Evolutionary conservation across 345 rosid genomes (phyloP).

Genomic region (Geranium rotundifolium): DNA sequence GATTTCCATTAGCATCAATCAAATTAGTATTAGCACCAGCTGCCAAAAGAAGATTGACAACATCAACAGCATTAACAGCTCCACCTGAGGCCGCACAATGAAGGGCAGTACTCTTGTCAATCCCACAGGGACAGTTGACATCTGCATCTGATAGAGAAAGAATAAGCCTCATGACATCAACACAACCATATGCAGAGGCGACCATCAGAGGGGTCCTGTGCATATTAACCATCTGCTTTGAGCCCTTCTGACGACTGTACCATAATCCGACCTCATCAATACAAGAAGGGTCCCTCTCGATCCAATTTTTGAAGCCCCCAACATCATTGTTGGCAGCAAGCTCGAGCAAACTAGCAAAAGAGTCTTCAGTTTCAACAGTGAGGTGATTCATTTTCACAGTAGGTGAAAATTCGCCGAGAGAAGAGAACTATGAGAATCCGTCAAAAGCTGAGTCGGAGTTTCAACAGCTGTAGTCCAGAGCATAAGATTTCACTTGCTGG

Average conservation of each 20-base stretch:
- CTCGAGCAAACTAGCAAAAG: slow-evolving; percentile 83
- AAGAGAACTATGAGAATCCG: not conserved
- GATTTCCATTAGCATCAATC: slow-evolving; percentile 47
- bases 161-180: slow-evolving; percentile 61
- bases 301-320: slow-evolving; percentile 43
- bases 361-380: slow-evolving; percentile 65
- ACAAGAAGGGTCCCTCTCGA: slow-evolving; percentile 51
- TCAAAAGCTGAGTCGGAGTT: too few relatives aligned
- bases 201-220: slow-evolving; percentile 89
- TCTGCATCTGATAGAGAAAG: slow-evolving; percentile 60
- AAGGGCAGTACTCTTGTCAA: slow-evolving; percentile 67
- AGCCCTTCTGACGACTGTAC: slow-evolving; percentile 85
- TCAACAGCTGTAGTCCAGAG: too few relatives aligned
- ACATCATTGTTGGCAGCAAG: slow-evolving; percentile 83
- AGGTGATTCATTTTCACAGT: slow-evolving; percentile 52
- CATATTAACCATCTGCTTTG: slow-evolving; percentile 70
- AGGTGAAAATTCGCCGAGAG: slow-evolving; percentile 10
- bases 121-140: slow-evolving; percentile 58
- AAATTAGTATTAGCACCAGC: slow-evolving; percentile 71
- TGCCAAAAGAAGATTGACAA: slow-evolving; percentile 61
- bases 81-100: slow-evolving; percentile 97
- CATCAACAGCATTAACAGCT: slow-evolving; percentile 61
- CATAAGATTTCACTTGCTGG: too few relatives aligned
- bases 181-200: slow-evolving; percentile 79
- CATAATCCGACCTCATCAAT: slow-evolving; percentile 70